phyloP scores from a whole-genome alignment of 2,329 filamentous ascomycete species.

The Pestalotiopsis sp. region DNA sequence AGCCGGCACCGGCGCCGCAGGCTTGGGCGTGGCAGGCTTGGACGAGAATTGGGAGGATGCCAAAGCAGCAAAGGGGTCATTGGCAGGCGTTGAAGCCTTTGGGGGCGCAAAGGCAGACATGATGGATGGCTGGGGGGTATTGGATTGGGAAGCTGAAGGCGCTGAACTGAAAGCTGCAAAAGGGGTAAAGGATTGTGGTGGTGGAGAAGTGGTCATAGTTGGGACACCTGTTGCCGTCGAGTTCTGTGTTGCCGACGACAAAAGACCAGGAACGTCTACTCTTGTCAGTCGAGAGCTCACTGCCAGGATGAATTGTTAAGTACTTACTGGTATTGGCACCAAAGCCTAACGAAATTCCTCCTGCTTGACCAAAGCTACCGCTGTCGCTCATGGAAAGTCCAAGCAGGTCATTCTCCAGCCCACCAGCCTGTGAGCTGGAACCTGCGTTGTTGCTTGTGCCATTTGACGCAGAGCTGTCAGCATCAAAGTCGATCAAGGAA shows the following conservation, averaged over 20 bases:
- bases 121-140: slow-evolving; percentile 53
- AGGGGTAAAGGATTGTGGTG: slow-evolving; percentile 53
- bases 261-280: slow-evolving; percentile 65
- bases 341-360: slow-evolving; percentile 83
- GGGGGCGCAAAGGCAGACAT: slow-evolving; percentile 48
- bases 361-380: slow-evolving; percentile 69
- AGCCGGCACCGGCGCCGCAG: slow-evolving; percentile 29
- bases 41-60: slow-evolving; percentile 41
- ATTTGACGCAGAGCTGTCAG: slow-evolving; percentile 50
- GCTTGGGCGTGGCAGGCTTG: slow-evolving; percentile 38
- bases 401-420: slow-evolving; percentile 87
- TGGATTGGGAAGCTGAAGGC: slow-evolving; percentile 50
- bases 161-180: slow-evolving; percentile 60
- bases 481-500: slow-evolving; percentile 91
- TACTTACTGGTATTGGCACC: slow-evolving; percentile 68
- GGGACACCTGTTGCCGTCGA: slow-evolving; percentile 57
- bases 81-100: slow-evolving; percentile 31
- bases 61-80: slow-evolving; percentile 59
- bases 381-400: slow-evolving; percentile 81
- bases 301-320: not conserved
- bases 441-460: slow-evolving; percentile 41
- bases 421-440: slow-evolving; percentile 57
- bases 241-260: slow-evolving; percentile 66
- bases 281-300: slow-evolving; percentile 40
- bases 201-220: slow-evolving; percentile 35